Evolutionary conservation across 352 stramenopile genomes (phyloP), one percentile per base, ranked within the genome.

Genomic region (Elongisporangium anandrum): DNA sequence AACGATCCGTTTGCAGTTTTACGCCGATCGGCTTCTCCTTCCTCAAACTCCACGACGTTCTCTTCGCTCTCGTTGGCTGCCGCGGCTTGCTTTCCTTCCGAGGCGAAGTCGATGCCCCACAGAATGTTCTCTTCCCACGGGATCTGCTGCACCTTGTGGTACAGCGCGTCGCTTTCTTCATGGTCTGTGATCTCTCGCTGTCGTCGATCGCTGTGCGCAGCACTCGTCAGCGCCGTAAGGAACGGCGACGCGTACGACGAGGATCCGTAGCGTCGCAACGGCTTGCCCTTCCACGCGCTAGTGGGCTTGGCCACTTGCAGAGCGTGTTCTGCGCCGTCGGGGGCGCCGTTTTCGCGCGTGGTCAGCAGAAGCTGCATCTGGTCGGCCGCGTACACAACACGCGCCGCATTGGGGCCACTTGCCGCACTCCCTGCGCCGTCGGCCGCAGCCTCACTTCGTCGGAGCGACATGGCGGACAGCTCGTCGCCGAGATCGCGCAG

Each of bases 61-160:
- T 58, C 52, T 1, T 45, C 60, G 13, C 73, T 61, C 17, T 72
- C 60, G 22, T 52, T 23, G 2, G 9, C 29, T 4, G 29, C 29
- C 29, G 61, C 23, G 6, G 50, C 57, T 21, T 59, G 22, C 39
- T 72, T 69, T 16, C 59, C 73, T 50, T 68, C 56, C 6, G 59
- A 47, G 4, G 66, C 65, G 49, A 88, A 85, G 47, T 90, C 80
- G 21, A 85, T 69, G 0, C 81, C 84, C 84, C 86, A 95, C 9
- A 91, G 64, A 22, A 95, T 94, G 50, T 84, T 71, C 10, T 93
- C 75, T 62, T 95, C 86, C 86, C 86, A 95, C 4, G 66, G 73
- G 4, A 94, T 57, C 52, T 95, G 86, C 64, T 93, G 77, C 23
- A 94, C 84, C 47, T 88, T 92, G 23, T 88, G 69, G 57, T 93